These are phyloP conservation scores for Leucaena leucocephala DNA, from an alignment of 306 rosid species.

Conservation along the genomic window DNA sequence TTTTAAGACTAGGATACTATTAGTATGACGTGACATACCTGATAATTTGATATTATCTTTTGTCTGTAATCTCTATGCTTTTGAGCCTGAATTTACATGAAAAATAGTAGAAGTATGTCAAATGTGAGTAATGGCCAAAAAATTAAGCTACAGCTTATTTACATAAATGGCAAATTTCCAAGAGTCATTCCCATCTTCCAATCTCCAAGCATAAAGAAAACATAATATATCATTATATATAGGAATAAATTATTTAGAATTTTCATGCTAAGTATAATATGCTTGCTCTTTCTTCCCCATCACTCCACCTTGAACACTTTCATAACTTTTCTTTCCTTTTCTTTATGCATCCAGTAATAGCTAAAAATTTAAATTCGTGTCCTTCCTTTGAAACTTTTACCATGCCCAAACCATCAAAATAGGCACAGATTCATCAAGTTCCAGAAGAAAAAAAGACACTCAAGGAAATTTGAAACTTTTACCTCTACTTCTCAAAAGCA, in stretches of 20 bases:
- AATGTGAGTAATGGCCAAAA: not conserved
- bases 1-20: constrained; percentile 7
- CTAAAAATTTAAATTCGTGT: not conserved
- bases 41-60: constrained; percentile 75
- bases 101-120: constrained; percentile 27
- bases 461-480: not conserved
- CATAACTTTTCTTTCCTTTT: not conserved
- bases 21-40: constrained; percentile 50
- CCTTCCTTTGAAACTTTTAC: not conserved
- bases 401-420: not conserved
- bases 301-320: not conserved
- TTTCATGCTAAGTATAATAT: constrained; percentile 2
- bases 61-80: constrained; percentile 78
- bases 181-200: constrained; percentile 25
- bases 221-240: constrained; percentile 1
- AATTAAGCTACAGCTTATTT: not conserved
- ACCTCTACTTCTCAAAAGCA: not conserved
- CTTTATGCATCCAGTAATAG: not conserved
- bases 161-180: constrained; percentile 8
- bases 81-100: constrained; percentile 59
- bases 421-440: not conserved
- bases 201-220: not conserved
- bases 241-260: not conserved
- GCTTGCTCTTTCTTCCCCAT: not conserved
- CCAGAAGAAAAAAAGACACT: not conserved